Evolutionary conservation across 2,329 filamentous ascomycete genomes (phyloP), one percentile per base, ranked within the genome.

Genomic region (Botryosphaeria dothidea): DNA sequence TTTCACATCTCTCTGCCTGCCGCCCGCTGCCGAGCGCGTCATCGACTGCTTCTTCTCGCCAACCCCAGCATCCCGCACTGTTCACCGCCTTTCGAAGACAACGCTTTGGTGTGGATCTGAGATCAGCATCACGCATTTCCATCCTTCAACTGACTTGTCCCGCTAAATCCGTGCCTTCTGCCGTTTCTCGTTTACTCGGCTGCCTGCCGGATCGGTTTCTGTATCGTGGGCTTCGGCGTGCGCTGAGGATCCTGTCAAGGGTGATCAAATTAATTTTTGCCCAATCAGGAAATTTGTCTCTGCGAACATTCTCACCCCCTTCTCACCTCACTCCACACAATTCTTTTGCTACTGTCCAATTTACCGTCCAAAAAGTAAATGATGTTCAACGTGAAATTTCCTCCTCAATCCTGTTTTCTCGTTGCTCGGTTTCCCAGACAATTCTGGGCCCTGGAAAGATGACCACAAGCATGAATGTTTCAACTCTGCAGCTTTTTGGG

Each of bases 1-100:
- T 13, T 17, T 19, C 17, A 29, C 19, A 17, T 8, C 49, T 27
- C 6, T 4, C 54, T 58, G 36, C 36, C 25, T 58, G 54, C 23
- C 36, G 36, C 34, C n/a, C 36, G 15, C 4, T 43, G 54, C 54
- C 54, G 54, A 21, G 11, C 36, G n/a, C 38, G 36, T 21, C 1
- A 27, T 25, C 36, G 19, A 34, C 52, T n/a, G 36, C 36, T 36
- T 15, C 52, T 41, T 41, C n/a, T 38, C 31, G 15, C 15, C 54
- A 27, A 19, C 23, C 6, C 8, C 23, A 7, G 4, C 54, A 41
- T 45, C 17, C n/a, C n/a, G 36, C 36, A 38, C 17, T 21, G 15
- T 23, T 58, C 54, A 58, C 36, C 54, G 54, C 54, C 54, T 58
- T 58, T 58, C 54, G 38, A 34, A 38, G 9, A 38, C n/a, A 41